These are phyloP conservation scores for Pleurotus tuoliensis DNA, from an alignment of 768 basidiomycete genomes.

Conservation along the genomic window DNA sequence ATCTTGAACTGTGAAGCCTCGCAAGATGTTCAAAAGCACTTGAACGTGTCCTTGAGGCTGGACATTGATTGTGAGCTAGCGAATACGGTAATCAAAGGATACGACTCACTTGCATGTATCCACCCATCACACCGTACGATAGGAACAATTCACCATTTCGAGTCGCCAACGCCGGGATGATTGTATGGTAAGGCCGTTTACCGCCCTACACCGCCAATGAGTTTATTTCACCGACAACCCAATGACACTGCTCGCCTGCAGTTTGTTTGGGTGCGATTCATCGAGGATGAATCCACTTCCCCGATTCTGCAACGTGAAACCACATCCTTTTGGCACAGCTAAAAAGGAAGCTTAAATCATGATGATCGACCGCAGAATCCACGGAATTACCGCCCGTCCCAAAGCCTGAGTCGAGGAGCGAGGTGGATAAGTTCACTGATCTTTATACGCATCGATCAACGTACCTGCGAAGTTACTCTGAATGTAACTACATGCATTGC, in stretches of 20 bases:
- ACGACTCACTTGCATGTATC: slow-evolving; percentile 71
- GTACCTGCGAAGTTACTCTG: slow-evolving; percentile 84
- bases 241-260: slow-evolving; percentile 47
- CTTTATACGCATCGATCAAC: slow-evolving; percentile 11
- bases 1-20: slow-evolving; percentile 84
- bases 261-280: slow-evolving; percentile 80
- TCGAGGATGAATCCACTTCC: slow-evolving; percentile 80
- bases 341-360: slow-evolving; percentile 7
- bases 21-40: slow-evolving; percentile 84
- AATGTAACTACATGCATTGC: slow-evolving; percentile 86
- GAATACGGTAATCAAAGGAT: not conserved
- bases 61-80: not conserved
- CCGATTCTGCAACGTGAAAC: slow-evolving; percentile 95
- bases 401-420: slow-evolving; percentile 49
- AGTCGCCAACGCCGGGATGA: slow-evolving; percentile 86
- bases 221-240: not conserved
- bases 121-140: slow-evolving; percentile 90
- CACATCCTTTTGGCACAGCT: slow-evolving; percentile 92
- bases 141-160: slow-evolving; percentile 80
- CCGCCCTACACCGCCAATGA: slow-evolving; percentile 46
- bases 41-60: slow-evolving; percentile 97
- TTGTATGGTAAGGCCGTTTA: slow-evolving; percentile 88
- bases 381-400: slow-evolving; percentile 70
- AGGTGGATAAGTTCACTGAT: not conserved
- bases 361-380: not conserved